Conservation (phyloP, 1,284 basidiomycete species). For the Entoloma clypeatum region DNA sequence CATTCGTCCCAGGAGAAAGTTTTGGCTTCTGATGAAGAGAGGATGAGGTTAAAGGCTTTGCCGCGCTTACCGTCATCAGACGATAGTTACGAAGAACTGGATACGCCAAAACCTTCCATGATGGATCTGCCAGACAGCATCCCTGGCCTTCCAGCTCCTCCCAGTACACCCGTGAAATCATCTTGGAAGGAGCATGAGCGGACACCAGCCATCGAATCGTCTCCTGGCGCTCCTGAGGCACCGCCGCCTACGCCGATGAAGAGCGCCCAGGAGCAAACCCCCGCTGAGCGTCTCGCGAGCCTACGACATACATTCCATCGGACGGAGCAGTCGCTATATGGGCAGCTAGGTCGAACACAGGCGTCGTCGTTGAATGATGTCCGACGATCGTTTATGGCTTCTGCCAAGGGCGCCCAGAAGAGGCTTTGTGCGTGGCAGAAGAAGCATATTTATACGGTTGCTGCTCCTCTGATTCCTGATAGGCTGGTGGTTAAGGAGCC, state of each 20-base stretch:
- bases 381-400: conserved; percentile 50
- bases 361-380: conserved; percentile 55
- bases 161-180: conserved; percentile 11
- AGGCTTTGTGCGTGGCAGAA: conserved; percentile 59
- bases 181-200: not conserved
- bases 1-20: conserved; percentile 39
- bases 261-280: conserved; percentile 25
- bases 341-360: conserved; percentile 45
- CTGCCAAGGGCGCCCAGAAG: conserved; percentile 47
- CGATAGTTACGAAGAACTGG: conserved; percentile 40
- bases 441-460: conserved; percentile 49
- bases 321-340: conserved; percentile 56
- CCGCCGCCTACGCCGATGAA: conserved; percentile 11
- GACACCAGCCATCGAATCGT: not conserved
- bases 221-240: conserved; percentile 18
- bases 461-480: conserved; percentile 15
- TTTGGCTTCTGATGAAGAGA: conserved; percentile 29
- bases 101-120: conserved; percentile 18
- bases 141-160: not conserved
- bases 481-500: conserved; percentile 43
- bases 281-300: conserved; percentile 41
- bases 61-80: conserved; percentile 56
- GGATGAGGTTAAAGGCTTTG: conserved; percentile 39
- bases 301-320: conserved; percentile 56
- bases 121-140: conserved; percentile 14